A percentile compares a stretch with the other conserved stretches of the same genome.
Conservation (phyloP, 306 rosid genomes). For the Leucaena leucocephala region DNA sequence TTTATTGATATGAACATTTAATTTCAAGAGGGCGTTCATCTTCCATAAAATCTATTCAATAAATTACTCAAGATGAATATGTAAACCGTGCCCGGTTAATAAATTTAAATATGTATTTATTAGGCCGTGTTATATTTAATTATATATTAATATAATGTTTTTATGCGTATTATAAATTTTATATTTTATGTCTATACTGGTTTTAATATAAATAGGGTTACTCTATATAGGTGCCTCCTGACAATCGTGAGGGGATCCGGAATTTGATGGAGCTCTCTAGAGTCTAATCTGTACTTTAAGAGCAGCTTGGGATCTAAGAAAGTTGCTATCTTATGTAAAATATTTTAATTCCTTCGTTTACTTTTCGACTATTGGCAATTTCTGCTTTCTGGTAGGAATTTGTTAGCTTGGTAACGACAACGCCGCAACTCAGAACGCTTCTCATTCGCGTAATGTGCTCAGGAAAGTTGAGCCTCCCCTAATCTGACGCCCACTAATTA, state of each 20-base stretch:
- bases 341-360: not conserved
- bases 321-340: slow-evolving; percentile 17
- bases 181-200: not conserved
- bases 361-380: not conserved
- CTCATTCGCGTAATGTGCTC: not conserved
- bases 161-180: not conserved
- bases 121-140: not conserved
- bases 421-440: not conserved
- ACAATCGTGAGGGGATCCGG: not conserved
- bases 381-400: not conserved
- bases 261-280: not conserved
- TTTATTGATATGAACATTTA: too few species aligned
- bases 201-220: not conserved
- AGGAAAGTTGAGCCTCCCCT: not conserved
- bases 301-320: not conserved
- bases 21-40: too few species aligned
- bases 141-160: not conserved
- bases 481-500: not conserved
- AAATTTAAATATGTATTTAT: not conserved
- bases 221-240: not conserved
- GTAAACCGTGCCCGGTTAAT: not conserved
- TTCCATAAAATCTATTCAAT: not conserved
- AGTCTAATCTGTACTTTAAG: not conserved
- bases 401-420: not conserved
- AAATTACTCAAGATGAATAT: not conserved